Percentiles rank a stretch among this genome's conserved stretches.
Evolutionary conservation across 306 rosid genomes (phyloP).

Genomic region (Castanea sativa): DNA sequence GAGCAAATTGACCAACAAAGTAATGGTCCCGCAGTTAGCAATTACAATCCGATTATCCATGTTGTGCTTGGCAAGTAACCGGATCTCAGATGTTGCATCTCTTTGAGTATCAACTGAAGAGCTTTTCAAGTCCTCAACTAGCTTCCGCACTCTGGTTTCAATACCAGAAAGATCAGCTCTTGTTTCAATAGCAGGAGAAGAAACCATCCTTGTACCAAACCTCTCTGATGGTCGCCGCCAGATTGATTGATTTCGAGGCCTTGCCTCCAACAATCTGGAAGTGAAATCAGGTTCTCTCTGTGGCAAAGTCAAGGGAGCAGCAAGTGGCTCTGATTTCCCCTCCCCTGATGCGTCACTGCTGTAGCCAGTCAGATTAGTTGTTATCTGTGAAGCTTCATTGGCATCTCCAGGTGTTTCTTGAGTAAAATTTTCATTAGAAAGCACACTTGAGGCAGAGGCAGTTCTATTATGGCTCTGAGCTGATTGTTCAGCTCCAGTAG

Average conservation of each 20-base stretch:
- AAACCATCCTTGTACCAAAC: constrained; percentile 54
- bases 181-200: constrained; percentile 52
- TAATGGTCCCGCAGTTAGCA: constrained; percentile 81
- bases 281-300: constrained; percentile 61
- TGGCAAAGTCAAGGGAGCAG: constrained; percentile 32
- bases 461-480: constrained; percentile 58
- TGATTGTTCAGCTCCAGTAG: constrained; percentile 40
- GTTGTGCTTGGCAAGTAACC: constrained; percentile 79
- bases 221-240: constrained; percentile 72
- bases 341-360: constrained; percentile 70
- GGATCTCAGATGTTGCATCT: constrained; percentile 70
- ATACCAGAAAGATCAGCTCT: constrained; percentile 71
- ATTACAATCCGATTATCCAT: constrained; percentile 92
- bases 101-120: constrained; percentile 63
- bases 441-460: constrained; percentile 61
- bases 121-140: constrained; percentile 71
- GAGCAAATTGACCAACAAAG: constrained; percentile 70
- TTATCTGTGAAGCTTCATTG: constrained; percentile 39
- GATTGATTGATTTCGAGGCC: constrained; percentile 62
- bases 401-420: constrained; percentile 59
- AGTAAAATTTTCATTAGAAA: constrained; percentile 39
- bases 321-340: constrained; percentile 51
- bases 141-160: constrained; percentile 68
- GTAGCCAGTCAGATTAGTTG: constrained; percentile 52
- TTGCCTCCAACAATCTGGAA: constrained; percentile 44